Base-by-base conservation (phyloP, 257 asterid species). In the Lithospermum erythrorhizon region DNA sequence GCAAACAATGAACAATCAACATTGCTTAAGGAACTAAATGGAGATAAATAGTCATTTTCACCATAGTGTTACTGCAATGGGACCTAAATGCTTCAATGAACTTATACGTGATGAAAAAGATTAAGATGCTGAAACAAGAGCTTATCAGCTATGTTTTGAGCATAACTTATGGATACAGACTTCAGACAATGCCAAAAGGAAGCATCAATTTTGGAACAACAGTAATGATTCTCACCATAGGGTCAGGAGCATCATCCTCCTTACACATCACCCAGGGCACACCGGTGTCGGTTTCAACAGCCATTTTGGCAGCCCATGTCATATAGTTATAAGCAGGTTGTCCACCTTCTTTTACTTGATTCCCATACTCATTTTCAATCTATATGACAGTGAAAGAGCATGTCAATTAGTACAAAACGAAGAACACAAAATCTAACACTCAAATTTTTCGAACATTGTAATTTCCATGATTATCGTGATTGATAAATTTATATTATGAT, bases 211-310 rank as follows among this genome's bases (percentile, higher is more conserved):
- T 35, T 35, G 15, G 15, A 35, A 8, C 47, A 35, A 35, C 15
- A 1, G 7, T 35, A 35, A 2, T 35, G 21, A 55, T 19, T 48
- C 70, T 66, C 19, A 66, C 70, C 70, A 66, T 58, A 9, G 70
- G 70, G 51, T 66, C 70, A 1, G 70, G 70, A 55, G 89, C 94
- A 57, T 84, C 94, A 52, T 79, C 87, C 78, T 84, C 85, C 74
- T 84, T 84, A 76, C 89, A 84, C 94, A 84, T 82, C 21, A 82
- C 83, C 94, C 94, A 84, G 3, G 94, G 94, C 51, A 84, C 94
- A 24, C 94, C 87, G 2, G 94, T 84, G 61, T 71, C 79, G 55
- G 74, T 60, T 32, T 62, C 77, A 37, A 84, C 79, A 0, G 89
- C 94, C 89, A 84, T 82, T 41, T 78, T 74, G 25, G 94, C 94